Base-by-base conservation (phyloP, 2,329 filamentous ascomycete genomes). In the Aspergillus aculeatinus region DNA sequence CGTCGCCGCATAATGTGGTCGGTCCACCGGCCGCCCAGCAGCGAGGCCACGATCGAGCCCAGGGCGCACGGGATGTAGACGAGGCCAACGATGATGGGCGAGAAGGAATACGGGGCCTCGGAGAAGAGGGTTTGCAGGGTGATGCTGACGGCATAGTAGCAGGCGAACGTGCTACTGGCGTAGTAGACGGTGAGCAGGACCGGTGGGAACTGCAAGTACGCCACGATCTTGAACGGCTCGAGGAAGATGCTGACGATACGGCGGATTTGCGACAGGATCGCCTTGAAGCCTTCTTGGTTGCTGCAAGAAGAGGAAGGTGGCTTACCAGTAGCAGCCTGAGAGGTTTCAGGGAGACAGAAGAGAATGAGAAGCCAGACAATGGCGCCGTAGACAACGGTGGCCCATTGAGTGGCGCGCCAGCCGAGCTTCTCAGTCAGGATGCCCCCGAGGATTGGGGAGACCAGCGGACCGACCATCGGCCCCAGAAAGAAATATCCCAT, bases 401-500 rank as follows among this genome's bases (percentile, higher is more conserved):
- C 92, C 88, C 89, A 95, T 79, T 91, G 85, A 1, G 89, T 90
- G 42, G 87, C 87, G 67, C 89, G 81, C 91, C 91, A 95, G 1
- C 87, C 86, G 69, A 89, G 87, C 5, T 75, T 80, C 65, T 91
- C 77, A 1, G 88, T 82, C n/a, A 96, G 76, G 0, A 82, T 85
- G 48, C 91, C 91, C 54, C 91, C 91, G 33, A 95, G 80, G 54
- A 95, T 89, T 1, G 91, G 91, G 0, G 89, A 86, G 4, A 94
- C 74, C 14, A 95, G 76, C 0, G 91, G 91, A 0, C 90, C 91
- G 52, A 87, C 83, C 9, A 95, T 76, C 0, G 91, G 91, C 0
- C 91, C 91, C 0, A 95, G 81, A 67, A 93, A 95, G 75, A 94
- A 95, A 48, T 90, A 82, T 2, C 89, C 86, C 90, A 95, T 94